These are phyloP conservation scores for Eimeria acervulina DNA, from an alignment of 169 alveolate species.

Conservation along the genomic window DNA sequence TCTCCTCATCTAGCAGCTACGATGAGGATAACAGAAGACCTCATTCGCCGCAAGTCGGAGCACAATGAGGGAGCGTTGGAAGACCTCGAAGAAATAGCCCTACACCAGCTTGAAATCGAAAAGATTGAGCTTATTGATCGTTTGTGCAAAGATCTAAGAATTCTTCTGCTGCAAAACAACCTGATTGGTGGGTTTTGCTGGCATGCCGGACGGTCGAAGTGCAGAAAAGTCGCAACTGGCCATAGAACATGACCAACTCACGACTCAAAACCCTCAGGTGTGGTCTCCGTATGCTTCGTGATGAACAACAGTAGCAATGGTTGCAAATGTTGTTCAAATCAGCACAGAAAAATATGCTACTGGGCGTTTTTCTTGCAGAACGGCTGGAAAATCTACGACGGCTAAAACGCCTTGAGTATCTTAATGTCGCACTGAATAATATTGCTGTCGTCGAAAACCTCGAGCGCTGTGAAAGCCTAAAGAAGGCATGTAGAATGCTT, in stretches of 20 bases:
- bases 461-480: slow-evolving; percentile 94
- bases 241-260: neutral
- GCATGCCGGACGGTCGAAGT: neutral
- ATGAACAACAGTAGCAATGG: neutral
- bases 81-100: slow-evolving; percentile 94
- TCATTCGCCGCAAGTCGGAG: slow-evolving; percentile 95
- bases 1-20: neutral
- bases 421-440: slow-evolving; percentile 95
- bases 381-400: slow-evolving; percentile 94
- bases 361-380: slow-evolving; percentile 60
- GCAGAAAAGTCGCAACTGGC: neutral
- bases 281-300: neutral
- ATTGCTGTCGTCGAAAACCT: slow-evolving; percentile 93
- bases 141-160: slow-evolving; percentile 94
- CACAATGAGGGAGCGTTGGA: slow-evolving; percentile 96
- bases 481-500: slow-evolving; percentile 85
- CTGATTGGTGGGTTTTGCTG: slow-evolving; percentile 87
- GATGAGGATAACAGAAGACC: slow-evolving; percentile 88
- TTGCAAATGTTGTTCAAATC: neutral
- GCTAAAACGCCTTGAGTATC: slow-evolving; percentile 95
- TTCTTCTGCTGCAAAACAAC: slow-evolving; percentile 95
- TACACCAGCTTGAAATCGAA: slow-evolving; percentile 94
- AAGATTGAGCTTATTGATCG: slow-evolving; percentile 94
- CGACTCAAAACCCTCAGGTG: neutral
- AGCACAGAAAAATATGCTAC: neutral